These are phyloP conservation scores for Pelargonium cotyledonis DNA, from an alignment of 441 rosid species.

Conservation along the genomic window DNA sequence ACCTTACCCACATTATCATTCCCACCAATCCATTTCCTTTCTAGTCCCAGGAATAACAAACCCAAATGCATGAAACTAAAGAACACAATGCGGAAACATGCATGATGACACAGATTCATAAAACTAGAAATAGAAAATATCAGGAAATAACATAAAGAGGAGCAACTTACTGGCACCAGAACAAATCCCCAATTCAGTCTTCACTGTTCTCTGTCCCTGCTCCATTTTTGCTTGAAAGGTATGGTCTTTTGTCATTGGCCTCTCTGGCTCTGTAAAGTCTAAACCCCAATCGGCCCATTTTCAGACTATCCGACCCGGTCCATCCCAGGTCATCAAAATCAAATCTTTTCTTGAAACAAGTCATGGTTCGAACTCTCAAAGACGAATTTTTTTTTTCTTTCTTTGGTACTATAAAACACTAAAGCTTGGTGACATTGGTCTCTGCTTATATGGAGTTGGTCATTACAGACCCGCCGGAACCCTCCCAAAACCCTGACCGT, in stretches of 20 bases:
- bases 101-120: not conserved
- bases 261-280: not conserved
- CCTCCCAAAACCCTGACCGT: not conserved
- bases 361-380: not conserved
- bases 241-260: slow-evolving; percentile 5
- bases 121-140: not conserved
- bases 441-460: not conserved
- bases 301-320: not conserved
- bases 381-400: not conserved
- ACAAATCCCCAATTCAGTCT: not conserved
- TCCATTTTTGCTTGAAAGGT: slow-evolving; percentile 7
- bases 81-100: not conserved
- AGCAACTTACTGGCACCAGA: not conserved
- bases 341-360: not conserved
- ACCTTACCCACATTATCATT: not conserved
- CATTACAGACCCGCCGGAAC: not conserved
- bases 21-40: not conserved
- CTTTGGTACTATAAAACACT: no score
- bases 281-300: not conserved
- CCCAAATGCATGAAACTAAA: slow-evolving; percentile 3
- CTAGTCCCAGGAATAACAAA: not conserved
- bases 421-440: not conserved
- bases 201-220: not conserved
- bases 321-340: not conserved
- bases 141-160: not conserved